Evolutionary conservation across 352 stramenopile genomes (phyloP), one percentile per base, ranked within the genome.

Genomic region (Phytophthora podocarpi): DNA sequence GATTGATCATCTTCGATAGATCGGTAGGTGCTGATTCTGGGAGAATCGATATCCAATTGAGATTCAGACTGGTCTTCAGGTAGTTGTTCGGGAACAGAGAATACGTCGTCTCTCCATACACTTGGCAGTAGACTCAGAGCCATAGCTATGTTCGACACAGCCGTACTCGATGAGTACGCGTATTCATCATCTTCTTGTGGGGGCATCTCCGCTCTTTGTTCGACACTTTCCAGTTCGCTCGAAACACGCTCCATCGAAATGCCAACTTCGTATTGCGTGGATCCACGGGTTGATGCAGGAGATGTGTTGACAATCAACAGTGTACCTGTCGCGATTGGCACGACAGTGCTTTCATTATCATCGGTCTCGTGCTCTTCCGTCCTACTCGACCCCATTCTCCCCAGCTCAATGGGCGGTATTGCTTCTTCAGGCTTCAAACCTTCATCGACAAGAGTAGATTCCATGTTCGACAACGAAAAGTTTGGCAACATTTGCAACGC

Each of bases 401-500:
- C 24, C 28, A 10, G 11, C 32, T 64, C 45, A 36, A 35, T 51
- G 5, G 31, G 30, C 35, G 27, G 34, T 32, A 51, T 54, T 20
- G 30, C 28, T 27, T 66, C 43, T 21, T 56, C 42, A 1, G 32
- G 16, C 11, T 35, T 42, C 11, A 46, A 26, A n/a, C 43, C 28
- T 34, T 72, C 59, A 36, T 37, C 52, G 13, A n/a, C 6, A 21
- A 42, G 16, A 27, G 43, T 15, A 45, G 42, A 35, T 15, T 34
- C 39, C 6, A 26, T 20, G 23, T 13, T 43, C 13, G 21, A 51
- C 18, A 49, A 28, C 6, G 64, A 59, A 20, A 80, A 64, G 20
- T 39, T 48, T 15, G 73, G 73, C 4, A 82, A 48, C 48, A 79
- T 54, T 27, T 72, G 59, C 41, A 85, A 35, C 6, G 73, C 76